phyloP scores from a whole-genome alignment of 1,284 basidiomycete genomes.

The Melampsora americana region DNA sequence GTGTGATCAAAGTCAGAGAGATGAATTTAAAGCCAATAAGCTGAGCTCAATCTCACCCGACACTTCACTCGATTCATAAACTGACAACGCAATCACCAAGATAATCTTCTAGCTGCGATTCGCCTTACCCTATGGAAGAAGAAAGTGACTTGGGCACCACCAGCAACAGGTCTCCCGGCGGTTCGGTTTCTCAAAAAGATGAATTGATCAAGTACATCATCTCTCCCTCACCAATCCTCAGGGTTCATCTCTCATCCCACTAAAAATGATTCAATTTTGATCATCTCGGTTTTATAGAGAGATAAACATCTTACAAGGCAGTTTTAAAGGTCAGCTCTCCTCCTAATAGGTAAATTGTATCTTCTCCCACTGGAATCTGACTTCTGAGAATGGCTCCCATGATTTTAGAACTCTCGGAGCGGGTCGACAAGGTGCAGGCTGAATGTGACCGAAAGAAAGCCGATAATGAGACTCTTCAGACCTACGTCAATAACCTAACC shows the following conservation, averaged over 20 bases:
- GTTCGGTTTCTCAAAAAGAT: background rate
- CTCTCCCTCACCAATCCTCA: background rate
- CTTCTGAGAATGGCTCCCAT: background rate
- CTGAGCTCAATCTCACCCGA: too few species aligned
- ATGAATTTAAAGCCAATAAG: too few species aligned
- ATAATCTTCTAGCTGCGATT: background rate
- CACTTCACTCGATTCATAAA: too few species aligned
- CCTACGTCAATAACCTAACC: constrained; percentile 43
- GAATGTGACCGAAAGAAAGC: constrained; percentile 42
- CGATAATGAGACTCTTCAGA: constrained; percentile 43
- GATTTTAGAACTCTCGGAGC: constrained; percentile 4
- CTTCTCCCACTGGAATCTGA: background rate
- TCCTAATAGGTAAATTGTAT: background rate
- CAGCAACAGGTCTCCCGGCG: background rate
- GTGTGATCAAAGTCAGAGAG: too few species aligned
- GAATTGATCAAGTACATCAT: background rate
- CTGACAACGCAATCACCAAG: too few species aligned
- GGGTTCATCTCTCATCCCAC: too few species aligned
- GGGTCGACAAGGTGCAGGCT: constrained; percentile 22
- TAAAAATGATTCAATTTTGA: background rate
- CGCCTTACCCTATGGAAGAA: background rate
- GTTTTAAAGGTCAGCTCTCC: constrained; percentile 25
- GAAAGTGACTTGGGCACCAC: background rate
- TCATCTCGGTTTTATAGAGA: background rate
- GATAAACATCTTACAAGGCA: constrained; percentile 7